Evolutionary conservation across 768 basidiomycete species (phyloP).

Genomic region (Pluteus cervinus): DNA sequence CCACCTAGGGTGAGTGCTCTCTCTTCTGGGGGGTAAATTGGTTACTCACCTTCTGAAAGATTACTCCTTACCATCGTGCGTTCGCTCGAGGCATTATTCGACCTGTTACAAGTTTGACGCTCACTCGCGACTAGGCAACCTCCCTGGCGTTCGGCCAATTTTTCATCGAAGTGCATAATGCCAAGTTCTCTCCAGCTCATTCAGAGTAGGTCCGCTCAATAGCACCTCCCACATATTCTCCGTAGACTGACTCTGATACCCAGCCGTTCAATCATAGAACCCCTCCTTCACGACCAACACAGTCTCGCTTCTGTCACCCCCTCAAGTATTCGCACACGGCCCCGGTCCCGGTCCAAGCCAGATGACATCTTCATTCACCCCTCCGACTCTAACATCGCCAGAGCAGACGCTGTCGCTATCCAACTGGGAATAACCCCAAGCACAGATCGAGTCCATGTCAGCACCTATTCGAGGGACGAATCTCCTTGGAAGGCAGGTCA

Average conservation of each 20-base stretch:
- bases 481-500: conserved; percentile 45
- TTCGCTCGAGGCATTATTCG: background rate
- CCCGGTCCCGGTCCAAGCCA: conserved; percentile 50
- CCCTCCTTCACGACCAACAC: conserved; percentile 13
- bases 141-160: conserved; percentile 56
- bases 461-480: conserved; percentile 27
- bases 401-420: conserved; percentile 56
- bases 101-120: conserved; percentile 2
- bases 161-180: conserved; percentile 34
- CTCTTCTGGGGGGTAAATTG: too few relatives aligned
- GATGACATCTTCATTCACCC: conserved; percentile 61
- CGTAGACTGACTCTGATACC: conserved; percentile 5
- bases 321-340: conserved; percentile 21
- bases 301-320: too few relatives aligned
- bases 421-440: conserved; percentile 46
- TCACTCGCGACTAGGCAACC: conserved; percentile 35
- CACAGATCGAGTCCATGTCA: conserved; percentile 39
- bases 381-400: conserved; percentile 53
- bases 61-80: conserved; percentile 46
- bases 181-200: conserved; percentile 5
- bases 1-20: conserved; percentile 63
- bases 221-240: too few relatives aligned
- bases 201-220: too few relatives aligned
- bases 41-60: conserved; percentile 19
- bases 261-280: conserved; percentile 1